Evolutionary conservation across 345 rosid genomes (phyloP), one percentile per base, ranked within the genome.

Genomic region (Eucalyptus decipiens): DNA sequence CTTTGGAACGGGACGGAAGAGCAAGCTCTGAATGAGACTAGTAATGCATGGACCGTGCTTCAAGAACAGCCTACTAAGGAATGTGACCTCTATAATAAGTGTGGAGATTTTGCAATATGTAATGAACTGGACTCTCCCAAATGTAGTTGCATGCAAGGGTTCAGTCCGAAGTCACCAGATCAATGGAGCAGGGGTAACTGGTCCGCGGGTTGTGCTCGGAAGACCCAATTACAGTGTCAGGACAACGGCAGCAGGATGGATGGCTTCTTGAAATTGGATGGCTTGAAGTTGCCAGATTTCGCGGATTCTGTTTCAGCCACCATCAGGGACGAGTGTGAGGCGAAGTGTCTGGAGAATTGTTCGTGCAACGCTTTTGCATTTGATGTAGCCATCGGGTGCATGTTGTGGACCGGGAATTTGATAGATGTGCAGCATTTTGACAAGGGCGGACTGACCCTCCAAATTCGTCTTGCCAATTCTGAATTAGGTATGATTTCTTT

Each of bases 71-170:
- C 97, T 34, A 90, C 30, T 60, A 90, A 90, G 86, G 94, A 93
- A 19, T 97, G 99, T 87, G 99, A 95, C 56, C 8, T 86, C 54
- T 97, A 97, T 88, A 96, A 97, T 76, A 91, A 90, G n/a, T 97
- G 99, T 88, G 99, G 99, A 32, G 88, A 91, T 69, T 95, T 95
- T 85, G 97, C 95, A 19, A 90, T 94, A 6, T 97, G 99, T 88
- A 89, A 91, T 72, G 62, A 47, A 40, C 52, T 80, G 3, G 80
- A 87, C 1, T 45, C 92, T 80, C 87, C 89, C 3, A 93, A 87
- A 60, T 96, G 99, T 87, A 90, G 89, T 28, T 97, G 99, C 91
- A 86, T 95, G 91, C 58, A 90, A 26, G 98, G 98, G 7, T 97
- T 94, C 88, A 91, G 58, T 56, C 94, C 95, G 2, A 90, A 26